phyloP scores from a whole-genome alignment of 1,284 basidiomycete genomes.

The Puccinia coronata region DNA sequence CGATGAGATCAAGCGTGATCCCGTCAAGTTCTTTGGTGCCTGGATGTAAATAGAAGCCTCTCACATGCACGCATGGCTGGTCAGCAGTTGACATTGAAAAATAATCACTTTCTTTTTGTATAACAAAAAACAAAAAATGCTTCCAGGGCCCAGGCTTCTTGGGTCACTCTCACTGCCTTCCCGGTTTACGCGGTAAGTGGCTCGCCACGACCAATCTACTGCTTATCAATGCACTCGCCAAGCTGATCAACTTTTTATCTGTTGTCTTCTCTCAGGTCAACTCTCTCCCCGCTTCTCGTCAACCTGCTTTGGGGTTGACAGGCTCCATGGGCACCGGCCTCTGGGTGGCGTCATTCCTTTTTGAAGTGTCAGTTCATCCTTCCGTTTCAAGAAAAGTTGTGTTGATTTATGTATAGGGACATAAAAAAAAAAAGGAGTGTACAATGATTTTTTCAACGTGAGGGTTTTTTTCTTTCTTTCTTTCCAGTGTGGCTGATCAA shows the following conservation, averaged over 20 bases:
- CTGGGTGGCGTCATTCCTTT: conserved; percentile 66
- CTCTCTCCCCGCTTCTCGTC: conserved; percentile 65
- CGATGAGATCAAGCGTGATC: conserved; percentile 69
- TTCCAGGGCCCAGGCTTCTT: conserved; percentile 70
- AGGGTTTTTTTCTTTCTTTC: background rate
- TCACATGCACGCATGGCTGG: too few relatives aligned
- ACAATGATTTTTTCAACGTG: background rate
- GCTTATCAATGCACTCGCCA: background rate
- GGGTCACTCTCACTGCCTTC: conserved; percentile 70
- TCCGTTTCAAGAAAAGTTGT: too few relatives aligned
- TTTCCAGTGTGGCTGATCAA: conserved; percentile 66
- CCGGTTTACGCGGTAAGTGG: conserved; percentile 67
- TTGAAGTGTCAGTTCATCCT: conserved; percentile 66
- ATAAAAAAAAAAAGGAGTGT: background rate
- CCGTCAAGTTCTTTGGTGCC: conserved; percentile 66
- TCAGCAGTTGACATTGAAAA: too few relatives aligned
- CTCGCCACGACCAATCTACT: background rate
- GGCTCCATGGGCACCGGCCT: conserved; percentile 68
- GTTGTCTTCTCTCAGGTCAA: conserved; percentile 62
- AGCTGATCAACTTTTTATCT: too few relatives aligned
- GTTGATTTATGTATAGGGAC: too few relatives aligned
- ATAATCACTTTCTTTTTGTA: too few relatives aligned
- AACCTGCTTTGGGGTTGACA: conserved; percentile 66
- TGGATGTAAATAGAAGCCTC: conserved; percentile 63
- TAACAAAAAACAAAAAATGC: too few relatives aligned